Percentiles rank a stretch among this genome's conserved stretches.
Conservation (phyloP, 306 rosid genomes). For the Vigna radiata region DNA sequence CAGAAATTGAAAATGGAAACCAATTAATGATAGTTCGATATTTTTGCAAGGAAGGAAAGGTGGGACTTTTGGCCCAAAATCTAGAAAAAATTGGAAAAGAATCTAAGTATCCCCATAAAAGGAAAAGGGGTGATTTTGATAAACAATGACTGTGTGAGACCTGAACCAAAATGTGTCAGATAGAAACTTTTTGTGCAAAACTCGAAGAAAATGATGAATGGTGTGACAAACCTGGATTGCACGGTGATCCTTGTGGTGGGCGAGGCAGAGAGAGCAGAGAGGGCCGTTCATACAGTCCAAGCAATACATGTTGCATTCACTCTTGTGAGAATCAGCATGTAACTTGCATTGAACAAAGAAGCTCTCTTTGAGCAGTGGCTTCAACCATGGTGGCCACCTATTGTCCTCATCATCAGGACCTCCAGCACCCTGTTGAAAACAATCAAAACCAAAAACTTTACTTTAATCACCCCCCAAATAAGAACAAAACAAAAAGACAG, state of each 20-base stretch:
- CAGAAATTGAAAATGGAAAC: slow-evolving; percentile 20
- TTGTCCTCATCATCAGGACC: slow-evolving; percentile 87
- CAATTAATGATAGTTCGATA: slow-evolving; percentile 29
- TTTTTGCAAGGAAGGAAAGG: slow-evolving; percentile 8
- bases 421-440: slow-evolving; percentile 78
- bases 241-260: slow-evolving; percentile 83
- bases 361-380: slow-evolving; percentile 77
- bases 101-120: slow-evolving; percentile 26
- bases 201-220: not conserved
- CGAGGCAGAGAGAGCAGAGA: slow-evolving; percentile 91
- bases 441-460: not conserved
- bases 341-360: slow-evolving; percentile 95
- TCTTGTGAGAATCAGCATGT: slow-evolving; percentile 93
- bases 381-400: slow-evolving; percentile 99
- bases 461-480: not conserved
- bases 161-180: slow-evolving; percentile 40
- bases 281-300: slow-evolving; percentile 95
- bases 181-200: not conserved
- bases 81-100: slow-evolving; percentile 24
- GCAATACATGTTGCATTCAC: slow-evolving; percentile 98
- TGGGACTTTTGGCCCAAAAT: not conserved
- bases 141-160: slow-evolving; percentile 26
- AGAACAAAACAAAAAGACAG: not conserved
- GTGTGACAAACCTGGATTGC: slow-evolving; percentile 74
- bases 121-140: slow-evolving; percentile 43